Percentiles rank a stretch among this genome's conserved stretches.
Evolutionary conservation across 208 protist genomes (phyloP).

Genomic region (Borovskyia barvae): DNA sequence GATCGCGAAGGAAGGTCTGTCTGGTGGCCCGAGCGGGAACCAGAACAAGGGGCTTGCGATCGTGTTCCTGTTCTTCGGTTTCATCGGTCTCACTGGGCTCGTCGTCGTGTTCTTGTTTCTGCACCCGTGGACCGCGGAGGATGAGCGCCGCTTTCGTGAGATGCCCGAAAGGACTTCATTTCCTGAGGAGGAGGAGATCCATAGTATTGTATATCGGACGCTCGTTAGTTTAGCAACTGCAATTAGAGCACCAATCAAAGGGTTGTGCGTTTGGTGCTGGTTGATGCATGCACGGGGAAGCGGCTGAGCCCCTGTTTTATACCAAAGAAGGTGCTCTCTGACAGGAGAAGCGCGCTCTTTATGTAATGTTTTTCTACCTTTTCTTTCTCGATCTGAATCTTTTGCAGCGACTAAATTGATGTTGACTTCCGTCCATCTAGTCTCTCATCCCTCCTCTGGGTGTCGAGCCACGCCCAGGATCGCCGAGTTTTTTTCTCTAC

Average conservation of each 20-base stretch:
- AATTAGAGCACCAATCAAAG: too few species aligned
- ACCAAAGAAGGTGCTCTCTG: too few species aligned
- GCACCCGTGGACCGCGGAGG: slow-evolving; percentile 46
- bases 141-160: slow-evolving; percentile 7
- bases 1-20: slow-evolving; percentile 64
- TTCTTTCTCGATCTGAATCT: neutral
- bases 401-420: neutral
- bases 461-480: too few species aligned
- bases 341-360: neutral
- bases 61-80: slow-evolving; percentile 79
- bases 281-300: too few species aligned
- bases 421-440: neutral
- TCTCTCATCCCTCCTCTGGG: neutral
- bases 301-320: too few species aligned
- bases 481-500: too few species aligned
- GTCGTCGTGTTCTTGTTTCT: slow-evolving; percentile 72
- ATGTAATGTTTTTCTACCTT: slow-evolving; percentile 1
- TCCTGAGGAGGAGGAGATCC: too few species aligned
- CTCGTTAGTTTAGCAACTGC: too few species aligned
- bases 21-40: slow-evolving; percentile 65
- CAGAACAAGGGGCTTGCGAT: slow-evolving; percentile 82
- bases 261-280: too few species aligned
- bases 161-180: neutral
- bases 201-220: too few species aligned
- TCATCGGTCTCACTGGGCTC: slow-evolving; percentile 68